Conservation (phyloP, 768 basidiomycete species). For the Termitomyces sp. region DNA sequence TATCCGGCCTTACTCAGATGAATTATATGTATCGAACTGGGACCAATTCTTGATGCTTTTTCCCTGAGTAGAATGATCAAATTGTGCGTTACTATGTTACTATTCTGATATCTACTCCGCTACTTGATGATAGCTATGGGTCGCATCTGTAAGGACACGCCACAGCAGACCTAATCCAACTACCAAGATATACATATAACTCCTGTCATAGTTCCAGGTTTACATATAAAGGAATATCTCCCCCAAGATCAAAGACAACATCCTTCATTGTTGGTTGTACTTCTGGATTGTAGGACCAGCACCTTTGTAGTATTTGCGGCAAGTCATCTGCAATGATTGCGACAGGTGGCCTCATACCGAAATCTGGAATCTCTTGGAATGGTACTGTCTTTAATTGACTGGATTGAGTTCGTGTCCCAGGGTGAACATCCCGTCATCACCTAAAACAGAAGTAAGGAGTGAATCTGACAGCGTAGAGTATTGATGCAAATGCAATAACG, state of each 20-base stretch:
- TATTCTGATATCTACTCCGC: too few species aligned
- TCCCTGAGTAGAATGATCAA: not conserved
- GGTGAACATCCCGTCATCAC: conserved; percentile 11
- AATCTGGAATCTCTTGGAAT: not conserved
- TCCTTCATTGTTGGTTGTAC: conserved; percentile 4
- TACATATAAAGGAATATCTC: conserved; percentile 8
- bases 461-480: conserved; percentile 8
- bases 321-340: not conserved
- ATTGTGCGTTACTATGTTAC: too few species aligned
- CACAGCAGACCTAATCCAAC: too few species aligned
- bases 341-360: not conserved
- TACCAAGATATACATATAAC: not conserved
- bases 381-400: not conserved
- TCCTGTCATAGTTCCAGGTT: not conserved
- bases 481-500: conserved; percentile 11
- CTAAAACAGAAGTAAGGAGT: not conserved
- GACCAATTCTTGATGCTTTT: not conserved
- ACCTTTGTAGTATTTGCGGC: conserved; percentile 2
- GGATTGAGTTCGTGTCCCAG: not conserved
- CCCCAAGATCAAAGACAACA: conserved; percentile 1
- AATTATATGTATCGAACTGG: not conserved
- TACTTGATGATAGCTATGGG: too few species aligned
- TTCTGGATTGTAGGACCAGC: conserved; percentile 1
- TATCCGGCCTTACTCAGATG: not conserved
- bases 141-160: too few species aligned